phyloP scores from a whole-genome alignment of 495 filamentous ascomycete species.

The Aspergillus biplanus region DNA sequence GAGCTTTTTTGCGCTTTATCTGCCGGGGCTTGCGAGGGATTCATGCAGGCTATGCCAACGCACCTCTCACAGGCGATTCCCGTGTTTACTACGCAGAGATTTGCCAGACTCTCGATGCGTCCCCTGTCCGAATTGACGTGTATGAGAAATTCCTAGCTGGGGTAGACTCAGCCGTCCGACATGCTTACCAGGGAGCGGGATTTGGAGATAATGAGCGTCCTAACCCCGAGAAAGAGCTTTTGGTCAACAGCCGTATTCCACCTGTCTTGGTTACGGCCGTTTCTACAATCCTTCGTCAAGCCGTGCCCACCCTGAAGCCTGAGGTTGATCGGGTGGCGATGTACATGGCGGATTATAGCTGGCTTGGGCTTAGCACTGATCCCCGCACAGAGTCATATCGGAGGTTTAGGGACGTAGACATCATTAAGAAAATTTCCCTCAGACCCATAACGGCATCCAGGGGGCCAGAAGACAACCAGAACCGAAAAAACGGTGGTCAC shows the following conservation, averaged over 20 bases:
- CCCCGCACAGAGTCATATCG: conserved; percentile 41
- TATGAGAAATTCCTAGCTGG: conserved; percentile 55
- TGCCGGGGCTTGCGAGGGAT: conserved; percentile 64
- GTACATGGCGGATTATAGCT: conserved; percentile 52
- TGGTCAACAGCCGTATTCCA: conserved; percentile 50
- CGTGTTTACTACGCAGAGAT: conserved; percentile 47
- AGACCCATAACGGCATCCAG: conserved; percentile 13
- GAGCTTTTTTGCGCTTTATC: conserved; percentile 68
- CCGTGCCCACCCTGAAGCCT: conserved; percentile 38
- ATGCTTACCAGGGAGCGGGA: conserved; percentile 49
- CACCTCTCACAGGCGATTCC: conserved; percentile 40
- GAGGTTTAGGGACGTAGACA: conserved; percentile 43
- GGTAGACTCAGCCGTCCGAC: conserved; percentile 50
- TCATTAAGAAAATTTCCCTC: conserved; percentile 48
- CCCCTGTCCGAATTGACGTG: conserved; percentile 47
- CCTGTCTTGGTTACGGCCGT: conserved; percentile 47
- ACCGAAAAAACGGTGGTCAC: conserved; percentile 4
- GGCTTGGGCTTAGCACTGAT: conserved; percentile 53
- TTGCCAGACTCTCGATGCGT: conserved; percentile 44
- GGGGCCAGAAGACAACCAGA: neutral
- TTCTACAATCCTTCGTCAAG: conserved; percentile 46
- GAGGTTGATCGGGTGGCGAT: conserved; percentile 55
- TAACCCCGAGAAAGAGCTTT: conserved; percentile 51
- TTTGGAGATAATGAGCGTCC: conserved; percentile 52
- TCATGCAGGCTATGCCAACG: conserved; percentile 36